phyloP scores from a whole-genome alignment of 208 protist genomes.

The Crithidia bombi region DNA sequence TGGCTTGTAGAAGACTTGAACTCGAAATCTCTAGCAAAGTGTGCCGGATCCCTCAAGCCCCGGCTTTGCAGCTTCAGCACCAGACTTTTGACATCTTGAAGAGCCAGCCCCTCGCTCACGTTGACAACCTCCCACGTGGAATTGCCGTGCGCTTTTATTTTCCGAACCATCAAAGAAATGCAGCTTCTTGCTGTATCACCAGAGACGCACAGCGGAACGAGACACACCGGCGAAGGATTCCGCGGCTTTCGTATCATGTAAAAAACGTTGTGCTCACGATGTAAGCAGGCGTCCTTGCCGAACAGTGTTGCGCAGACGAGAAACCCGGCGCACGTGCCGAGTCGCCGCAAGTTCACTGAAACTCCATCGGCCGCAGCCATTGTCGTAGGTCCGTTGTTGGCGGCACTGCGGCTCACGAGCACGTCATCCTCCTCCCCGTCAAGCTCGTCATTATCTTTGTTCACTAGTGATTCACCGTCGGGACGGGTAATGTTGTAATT shows the following conservation, averaged over 20 bases:
- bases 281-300: slow-evolving; percentile 37
- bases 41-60: slow-evolving; percentile 56
- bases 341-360: slow-evolving; percentile 53
- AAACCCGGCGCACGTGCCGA: slow-evolving; percentile 54
- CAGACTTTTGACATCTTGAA: slow-evolving; percentile 66
- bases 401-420: slow-evolving; percentile 20
- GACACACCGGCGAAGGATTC: slow-evolving; percentile 41
- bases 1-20: slow-evolving; percentile 17
- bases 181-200: slow-evolving; percentile 45
- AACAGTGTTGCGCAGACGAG: slow-evolving; percentile 72
- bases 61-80: slow-evolving; percentile 55
- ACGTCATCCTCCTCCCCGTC: slow-evolving; percentile 23
- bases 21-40: slow-evolving; percentile 54
- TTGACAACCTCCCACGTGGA: slow-evolving; percentile 76
- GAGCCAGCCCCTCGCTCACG: slow-evolving; percentile 50
- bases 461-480: slow-evolving; percentile 10
- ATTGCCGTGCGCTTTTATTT: slow-evolving; percentile 49
- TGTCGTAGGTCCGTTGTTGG: slow-evolving; percentile 34
- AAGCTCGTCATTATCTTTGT: slow-evolving; percentile 8
- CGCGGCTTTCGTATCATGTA: slow-evolving; percentile 64
- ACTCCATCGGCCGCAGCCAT: slow-evolving; percentile 76
- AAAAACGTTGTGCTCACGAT: slow-evolving; percentile 49
- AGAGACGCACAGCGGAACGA: slow-evolving; percentile 55
- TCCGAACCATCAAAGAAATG: slow-evolving; percentile 73
- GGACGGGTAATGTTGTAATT: slow-evolving; percentile 48